Evolutionary conservation across 1,284 basidiomycete genomes (phyloP).

Genomic region (Cryptococcus wingfieldii): DNA sequence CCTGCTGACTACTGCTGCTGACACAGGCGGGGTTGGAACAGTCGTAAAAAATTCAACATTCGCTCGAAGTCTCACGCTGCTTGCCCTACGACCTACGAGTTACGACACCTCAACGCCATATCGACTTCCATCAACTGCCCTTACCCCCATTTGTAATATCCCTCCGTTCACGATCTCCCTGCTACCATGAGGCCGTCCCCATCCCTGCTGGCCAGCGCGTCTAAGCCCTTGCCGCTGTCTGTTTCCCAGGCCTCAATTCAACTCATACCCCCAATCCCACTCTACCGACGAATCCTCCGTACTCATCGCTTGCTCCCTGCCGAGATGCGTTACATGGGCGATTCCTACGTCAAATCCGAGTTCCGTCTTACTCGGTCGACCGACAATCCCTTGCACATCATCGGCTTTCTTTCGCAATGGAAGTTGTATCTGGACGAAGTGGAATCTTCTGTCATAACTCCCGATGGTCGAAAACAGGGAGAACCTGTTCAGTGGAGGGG

Average conservation of each 20-base stretch:
- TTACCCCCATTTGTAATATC: too few relatives aligned
- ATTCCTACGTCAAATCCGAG: conserved; percentile 84
- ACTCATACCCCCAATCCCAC: conserved; percentile 69
- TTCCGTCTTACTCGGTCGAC: conserved; percentile 74
- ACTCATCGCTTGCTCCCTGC: conserved; percentile 67
- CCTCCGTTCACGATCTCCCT: neutral
- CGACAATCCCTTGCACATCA: conserved; percentile 80
- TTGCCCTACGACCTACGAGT: too few relatives aligned
- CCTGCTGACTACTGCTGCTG: too few relatives aligned
- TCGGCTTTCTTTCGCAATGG: conserved; percentile 91
- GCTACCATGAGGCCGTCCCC: conserved; percentile 22
- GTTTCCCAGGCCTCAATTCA: conserved; percentile 60
- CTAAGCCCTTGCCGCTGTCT: conserved; percentile 60
- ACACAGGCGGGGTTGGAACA: too few relatives aligned
- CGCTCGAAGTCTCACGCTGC: too few relatives aligned
- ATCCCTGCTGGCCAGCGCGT: conserved; percentile 46
- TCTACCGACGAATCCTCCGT: conserved; percentile 75
- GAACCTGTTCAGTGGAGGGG: conserved; percentile 56
- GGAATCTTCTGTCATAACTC: conserved; percentile 27
- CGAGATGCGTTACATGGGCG: conserved; percentile 82
- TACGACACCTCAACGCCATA: too few relatives aligned
- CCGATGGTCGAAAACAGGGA: conserved; percentile 41
- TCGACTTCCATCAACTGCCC: too few relatives aligned
- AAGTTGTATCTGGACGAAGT: conserved; percentile 79
- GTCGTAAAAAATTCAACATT: too few relatives aligned